Evolutionary conservation across 345 rosid genomes (phyloP), one percentile per base, ranked within the genome.

Genomic region (Pistacia vera): DNA sequence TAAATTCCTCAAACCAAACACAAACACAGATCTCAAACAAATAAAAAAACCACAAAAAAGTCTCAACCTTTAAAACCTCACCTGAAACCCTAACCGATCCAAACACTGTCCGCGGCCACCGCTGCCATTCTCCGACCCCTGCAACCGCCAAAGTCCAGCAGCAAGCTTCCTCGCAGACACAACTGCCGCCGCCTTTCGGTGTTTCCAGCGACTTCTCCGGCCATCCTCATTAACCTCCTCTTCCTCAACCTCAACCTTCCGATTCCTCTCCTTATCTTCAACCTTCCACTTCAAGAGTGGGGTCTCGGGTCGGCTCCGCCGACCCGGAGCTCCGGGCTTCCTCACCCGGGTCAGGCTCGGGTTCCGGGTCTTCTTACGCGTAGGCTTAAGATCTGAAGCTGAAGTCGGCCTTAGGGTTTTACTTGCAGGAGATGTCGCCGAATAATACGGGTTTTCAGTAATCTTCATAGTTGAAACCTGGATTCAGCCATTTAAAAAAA

Each of bases 161-260:
- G 94, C 97, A 17, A 96, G 90, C 86, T 89, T 96, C 90, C 99
- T 87, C 64, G 92, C 95, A 49, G 99, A 96, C 4, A 89, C 90
- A 0, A 75, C 75, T 4, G 68, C 70, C 0, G 78, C 80, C 4
- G 68, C 67, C 68, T 77, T 76, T 68, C 80, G 77, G 62, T 81
- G 77, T 72, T 83, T 84, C 73, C 88, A 78, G 1, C 86, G 81
- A 18, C 80, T 80, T 11, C 69, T 75, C 48, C 79, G 71, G 56
- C 75, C 84, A 57, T 58, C 81, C 44, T 65, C 69, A 51, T 69
- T 75, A 59, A 77, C 71, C 58, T 77, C 58, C 48, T 77, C 85
- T 48, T 78, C 87, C 36, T 77, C 87, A 13, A 52, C 83, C 30
- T 58, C 85, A 55, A 36, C 80, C 25, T 56, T 74, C 12, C 75